Evolutionary conservation across 148 eudicot genomes (phyloP), one percentile per base, ranked within the genome.

Genomic region (Chenopodium suecicum): DNA sequence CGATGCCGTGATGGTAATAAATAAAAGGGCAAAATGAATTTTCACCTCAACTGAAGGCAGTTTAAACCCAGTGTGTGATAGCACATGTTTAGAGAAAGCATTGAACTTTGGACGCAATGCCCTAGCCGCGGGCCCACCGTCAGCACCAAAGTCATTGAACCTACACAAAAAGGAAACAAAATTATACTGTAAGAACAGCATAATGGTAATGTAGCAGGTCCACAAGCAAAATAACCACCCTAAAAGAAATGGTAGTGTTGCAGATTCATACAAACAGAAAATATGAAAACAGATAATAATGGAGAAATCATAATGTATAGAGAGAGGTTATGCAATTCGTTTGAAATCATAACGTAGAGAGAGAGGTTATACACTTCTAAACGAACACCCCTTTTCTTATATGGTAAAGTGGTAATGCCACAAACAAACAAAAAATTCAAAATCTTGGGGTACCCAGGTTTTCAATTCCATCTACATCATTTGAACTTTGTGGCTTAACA

Each of bases 51-150:
- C 83, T 73, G 78, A 80, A 52, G 99, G 98, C 1, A 93, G 77
- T 83, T 92, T 74, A 79, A 89, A 29, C 77, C 99, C 97, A 32
- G 94, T 86, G 56, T 90, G 89, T 50, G 91, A 65, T 22, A 82
- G 48, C 47, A 92, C 89, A 60, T 91, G 92, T 58, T 94, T 89
- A 3, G 91, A 81, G 84, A 95, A 85, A 81, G 68, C 84, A 78
- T 85, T 75, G 73, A 94, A 88, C 88, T 94, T 95, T 14, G 95
- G 97, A 34, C 77, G 84, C 81, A 95, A 72, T n/a, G 88, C 75
- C 83, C 84, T 92, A 22, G 94, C 93, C 48, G 94, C 95, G 4
- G 88, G 86, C 29, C 98, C 99, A 72, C 99, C 99, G 82, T 93
- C 94, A 78, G 74, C 78, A 31, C 94, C 98, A 48, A 88, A 94